Evolutionary conservation across 495 filamentous ascomycete genomes (phyloP).

Genomic region (Penicillium antarcticum): DNA sequence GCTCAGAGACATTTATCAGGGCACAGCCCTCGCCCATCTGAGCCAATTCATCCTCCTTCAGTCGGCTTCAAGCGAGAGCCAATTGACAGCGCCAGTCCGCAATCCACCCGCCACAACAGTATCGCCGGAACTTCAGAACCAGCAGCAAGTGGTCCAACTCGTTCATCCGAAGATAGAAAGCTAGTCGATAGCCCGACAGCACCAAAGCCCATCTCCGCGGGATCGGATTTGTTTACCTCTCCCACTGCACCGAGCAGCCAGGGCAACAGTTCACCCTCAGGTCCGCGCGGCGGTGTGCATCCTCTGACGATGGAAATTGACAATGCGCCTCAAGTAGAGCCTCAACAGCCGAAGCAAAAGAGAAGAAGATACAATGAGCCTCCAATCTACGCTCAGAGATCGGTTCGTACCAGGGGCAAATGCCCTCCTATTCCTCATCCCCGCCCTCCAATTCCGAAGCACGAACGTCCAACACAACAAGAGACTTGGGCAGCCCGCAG

Average conservation of each 20-base stretch:
- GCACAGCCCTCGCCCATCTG: constrained; percentile 28
- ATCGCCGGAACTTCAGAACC: constrained; percentile 14
- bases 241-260: constrained; percentile 19
- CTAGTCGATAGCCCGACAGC: constrained; percentile 26
- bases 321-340: constrained; percentile 17
- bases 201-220: constrained; percentile 8
- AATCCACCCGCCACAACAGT: constrained; percentile 36
- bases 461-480: constrained; percentile 21
- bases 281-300: constrained; percentile 9
- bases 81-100: constrained; percentile 44
- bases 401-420: constrained; percentile 33
- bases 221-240: constrained; percentile 14
- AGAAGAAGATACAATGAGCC: constrained; percentile 42
- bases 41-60: constrained; percentile 24
- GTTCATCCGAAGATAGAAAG: constrained; percentile 26
- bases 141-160: constrained; percentile 5
- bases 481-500: constrained; percentile 26
- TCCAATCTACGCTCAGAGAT: constrained; percentile 45
- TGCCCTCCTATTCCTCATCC: constrained; percentile 37
- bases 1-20: constrained; percentile 24
- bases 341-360: constrained; percentile 32
- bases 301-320: constrained; percentile 26
- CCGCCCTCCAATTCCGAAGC: constrained; percentile 33
- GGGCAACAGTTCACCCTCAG: constrained; percentile 31
- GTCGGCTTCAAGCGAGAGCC: constrained; percentile 33